Evolutionary conservation across 306 rosid species (phyloP), one percentile per base, ranked within the genome.

Genomic region (Adenanthera pavonina): DNA sequence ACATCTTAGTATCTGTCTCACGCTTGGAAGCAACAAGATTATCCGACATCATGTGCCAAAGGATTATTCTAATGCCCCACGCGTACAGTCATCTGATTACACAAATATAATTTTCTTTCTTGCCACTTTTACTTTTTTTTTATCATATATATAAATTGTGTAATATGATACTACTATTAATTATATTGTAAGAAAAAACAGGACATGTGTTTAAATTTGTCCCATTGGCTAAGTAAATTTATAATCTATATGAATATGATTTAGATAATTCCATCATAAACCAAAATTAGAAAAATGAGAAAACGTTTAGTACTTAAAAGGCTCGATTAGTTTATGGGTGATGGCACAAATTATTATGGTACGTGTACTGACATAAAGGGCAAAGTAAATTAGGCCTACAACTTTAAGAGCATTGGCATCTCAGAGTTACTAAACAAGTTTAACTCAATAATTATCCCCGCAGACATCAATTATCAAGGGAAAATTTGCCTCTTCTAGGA

Each of bases 401-500:
- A 20, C 54, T 59, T 75, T 78, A 49, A 72, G 68, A 60, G 62
- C 64, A 60, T 60, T 25, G 43, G 6, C 53, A 46, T 56, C 30
- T 20, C 25, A 44, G 77, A 59, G 30, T 25, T 25, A 25, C 30
- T 69, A 13, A 52, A 68, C 44, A 38, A 70, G 76, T n/a, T 17
- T 44, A 44, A 57, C 51, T 17, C 61, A 79, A 78, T 69, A 54
- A 69, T 78, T 67, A 69, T 38, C 19, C 75, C 25, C 56, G 13
- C 47, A 69, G 48, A 76, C 80, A 8, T 73, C 30, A 16, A 65
- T 30, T 41, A 64, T 14, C 65, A 25, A 16, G 30, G 72, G 83
- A 66, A 70, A 79, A 36, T 48, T 36, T 74, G 74, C 81, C 74
- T 69, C 80, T 79, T 68, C 15, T 54, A 15, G 78, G 78, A 77